Evolutionary conservation across 495 filamentous ascomycete genomes (phyloP).

Genomic region (Penicillium chermesinum): DNA sequence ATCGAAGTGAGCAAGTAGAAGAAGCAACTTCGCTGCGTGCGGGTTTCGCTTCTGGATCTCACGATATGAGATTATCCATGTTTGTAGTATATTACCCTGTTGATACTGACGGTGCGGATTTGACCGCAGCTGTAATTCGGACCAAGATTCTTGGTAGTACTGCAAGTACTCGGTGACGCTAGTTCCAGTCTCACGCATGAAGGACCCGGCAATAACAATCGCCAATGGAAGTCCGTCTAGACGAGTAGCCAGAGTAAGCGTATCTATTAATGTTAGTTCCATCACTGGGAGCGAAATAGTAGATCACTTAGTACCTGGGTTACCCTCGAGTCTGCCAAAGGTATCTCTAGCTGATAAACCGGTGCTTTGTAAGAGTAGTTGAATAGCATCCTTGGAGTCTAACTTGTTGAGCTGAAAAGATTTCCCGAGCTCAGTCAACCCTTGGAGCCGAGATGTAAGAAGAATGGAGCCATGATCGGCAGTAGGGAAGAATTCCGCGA

Average conservation of each 20-base stretch:
- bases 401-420: too few species aligned
- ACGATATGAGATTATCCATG: slow-evolving; percentile 42
- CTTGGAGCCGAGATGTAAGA: slow-evolving; percentile 32
- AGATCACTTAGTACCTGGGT: too few species aligned
- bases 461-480: slow-evolving; percentile 37
- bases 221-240: slow-evolving; percentile 42
- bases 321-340: too few species aligned
- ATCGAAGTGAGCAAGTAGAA: slow-evolving; percentile 43
- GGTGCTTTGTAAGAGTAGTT: too few species aligned
- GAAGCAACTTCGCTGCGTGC: slow-evolving; percentile 34
- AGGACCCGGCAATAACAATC: slow-evolving; percentile 39
- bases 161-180: slow-evolving; percentile 31
- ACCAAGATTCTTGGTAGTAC: slow-evolving; percentile 38
- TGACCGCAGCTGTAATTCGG: slow-evolving; percentile 26
- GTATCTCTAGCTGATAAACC: too few species aligned
- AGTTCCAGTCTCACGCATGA: slow-evolving; percentile 32
- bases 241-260: slow-evolving; percentile 17
- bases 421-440: slow-evolving; percentile 18
- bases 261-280: too few species aligned
- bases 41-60: slow-evolving; percentile 31
- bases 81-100: slow-evolving; percentile 37
- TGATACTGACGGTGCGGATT: slow-evolving; percentile 27
- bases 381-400: too few species aligned
- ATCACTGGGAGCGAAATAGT: too few species aligned
- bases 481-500: slow-evolving; percentile 26